A percentile compares a stretch with the other conserved stretches of the same genome.
Conservation (phyloP, 805 yeast genomes). For the Candida glaebosa region DNA sequence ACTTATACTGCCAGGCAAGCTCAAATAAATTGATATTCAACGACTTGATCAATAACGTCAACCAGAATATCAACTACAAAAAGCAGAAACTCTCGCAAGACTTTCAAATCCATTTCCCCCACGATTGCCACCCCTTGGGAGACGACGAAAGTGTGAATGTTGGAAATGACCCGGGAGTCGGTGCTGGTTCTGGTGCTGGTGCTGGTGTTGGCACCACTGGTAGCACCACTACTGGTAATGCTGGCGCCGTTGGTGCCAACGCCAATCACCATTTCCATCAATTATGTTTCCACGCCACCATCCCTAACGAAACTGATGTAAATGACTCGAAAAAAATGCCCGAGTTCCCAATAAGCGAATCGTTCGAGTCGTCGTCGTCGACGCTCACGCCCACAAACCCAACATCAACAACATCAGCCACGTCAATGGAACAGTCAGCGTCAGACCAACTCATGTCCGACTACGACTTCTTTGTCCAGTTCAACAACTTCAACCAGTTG, state of each 20-base stretch:
- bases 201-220: neutral
- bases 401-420: neutral
- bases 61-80: conserved; percentile 16
- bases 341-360: neutral
- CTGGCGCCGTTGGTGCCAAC: neutral
- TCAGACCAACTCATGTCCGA: conserved; percentile 23
- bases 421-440: conserved; percentile 1
- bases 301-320: conserved; percentile 20
- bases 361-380: neutral
- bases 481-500: conserved; percentile 26
- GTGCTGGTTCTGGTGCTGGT: neutral
- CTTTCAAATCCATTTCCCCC: conserved; percentile 38
- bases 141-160: neutral
- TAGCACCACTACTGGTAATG: neutral
- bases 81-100: conserved; percentile 12
- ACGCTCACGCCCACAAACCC: neutral
- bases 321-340: neutral
- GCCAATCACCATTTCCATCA: conserved; percentile 30
- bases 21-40: conserved; percentile 36
- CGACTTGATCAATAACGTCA: conserved; percentile 34
- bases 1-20: conserved; percentile 26
- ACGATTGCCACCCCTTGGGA: conserved; percentile 27
- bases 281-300: conserved; percentile 45
- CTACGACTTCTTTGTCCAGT: conserved; percentile 36
- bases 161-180: neutral